Evolutionary conservation across 345 rosid species (phyloP), one percentile per base, ranked within the genome.

Genomic region (Iberis pinnata): DNA sequence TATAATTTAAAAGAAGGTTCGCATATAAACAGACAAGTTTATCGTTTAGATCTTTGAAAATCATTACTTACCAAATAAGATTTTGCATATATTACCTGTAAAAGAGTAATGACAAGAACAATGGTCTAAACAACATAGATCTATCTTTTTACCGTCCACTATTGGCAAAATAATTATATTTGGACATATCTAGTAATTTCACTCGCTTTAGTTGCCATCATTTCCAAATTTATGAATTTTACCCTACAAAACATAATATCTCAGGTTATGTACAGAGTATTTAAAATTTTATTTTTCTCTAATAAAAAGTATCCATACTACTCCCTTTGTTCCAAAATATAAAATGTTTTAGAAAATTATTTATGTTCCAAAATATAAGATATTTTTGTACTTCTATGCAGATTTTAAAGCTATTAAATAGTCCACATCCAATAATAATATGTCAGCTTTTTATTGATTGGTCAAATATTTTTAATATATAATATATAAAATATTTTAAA

Each of bases 81-180:
- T 66, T 52, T 59, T 58, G 65, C 65, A 52, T 41, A 60, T 67
- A 32, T 40, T 53, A 53, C 66, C 71, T 40, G 51, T 64, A 61
- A 60, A 60, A 37, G 18, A 1, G 25, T 5, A 29, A 29, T 15
- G 25, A 46, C 54, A 54, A 39, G 17, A 25, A 58, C n/a, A 43
- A 43, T 25, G 17, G 12, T 19, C 20, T 0, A 29, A 49, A 22
- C 45, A 52, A 32, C 17, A 55, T 7, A 49, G 2, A 46, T 31
- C 50, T n/a, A 32, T 44, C 38, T 56, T 64, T 56, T 49, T 17
- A 56, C 33, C 16, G 27, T 56, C 57, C 45, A 33, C 49, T 29
- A 47, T 46, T 14, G 46, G 27, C 20, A 24, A 25, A 19, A 9
- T 48, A 19, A 55, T 6, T 54, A 20, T 24, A 51, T 36, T 17